These are phyloP conservation scores for Aquanectria penicillioides DNA, from an alignment of 2,329 filamentous ascomycete species.

Conservation along the genomic window DNA sequence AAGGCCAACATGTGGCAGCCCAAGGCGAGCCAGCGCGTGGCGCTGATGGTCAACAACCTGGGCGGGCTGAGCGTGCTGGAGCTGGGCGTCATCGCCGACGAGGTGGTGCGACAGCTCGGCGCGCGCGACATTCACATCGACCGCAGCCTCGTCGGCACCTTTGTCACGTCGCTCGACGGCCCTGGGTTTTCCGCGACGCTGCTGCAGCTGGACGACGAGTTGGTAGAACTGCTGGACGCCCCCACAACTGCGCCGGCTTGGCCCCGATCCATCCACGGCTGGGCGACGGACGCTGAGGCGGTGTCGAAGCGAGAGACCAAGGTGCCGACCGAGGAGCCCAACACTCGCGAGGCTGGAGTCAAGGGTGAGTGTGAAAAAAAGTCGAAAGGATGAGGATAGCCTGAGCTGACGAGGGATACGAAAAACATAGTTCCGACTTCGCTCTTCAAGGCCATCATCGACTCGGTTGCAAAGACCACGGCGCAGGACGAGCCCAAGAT, in stretches of 20 bases:
- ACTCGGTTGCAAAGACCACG: conserved; percentile 31
- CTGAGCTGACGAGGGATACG: background rate
- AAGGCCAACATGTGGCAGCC: conserved; percentile 39
- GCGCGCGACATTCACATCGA: conserved; percentile 21
- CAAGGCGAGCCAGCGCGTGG: conserved; percentile 22
- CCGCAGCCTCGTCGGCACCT: conserved; percentile 34
- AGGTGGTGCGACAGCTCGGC: conserved; percentile 31
- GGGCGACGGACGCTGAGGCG: conserved; percentile 28
- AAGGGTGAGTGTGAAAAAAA: conserved; percentile 15
- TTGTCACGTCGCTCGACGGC: conserved; percentile 37
- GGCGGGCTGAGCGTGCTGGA: conserved; percentile 38
- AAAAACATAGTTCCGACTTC: conserved; percentile 28
- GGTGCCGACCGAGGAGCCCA: conserved; percentile 10
- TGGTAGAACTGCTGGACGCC: conserved; percentile 31
- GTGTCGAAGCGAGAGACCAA: conserved; percentile 25
- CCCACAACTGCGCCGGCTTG: conserved; percentile 37
- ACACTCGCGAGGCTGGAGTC: conserved; percentile 29
- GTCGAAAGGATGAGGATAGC: background rate
- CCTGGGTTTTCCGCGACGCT: conserved; percentile 38
- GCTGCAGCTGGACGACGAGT: conserved; percentile 33
- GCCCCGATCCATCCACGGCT: conserved; percentile 36
- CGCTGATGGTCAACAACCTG: conserved; percentile 39
- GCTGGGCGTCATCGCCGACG: conserved; percentile 37
- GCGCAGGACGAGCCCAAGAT: conserved; percentile 53
- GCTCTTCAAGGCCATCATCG: conserved; percentile 32